These are phyloP conservation scores for Anethum foeniculum DNA, from an alignment of 140 eudicot species.

Conservation along the genomic window DNA sequence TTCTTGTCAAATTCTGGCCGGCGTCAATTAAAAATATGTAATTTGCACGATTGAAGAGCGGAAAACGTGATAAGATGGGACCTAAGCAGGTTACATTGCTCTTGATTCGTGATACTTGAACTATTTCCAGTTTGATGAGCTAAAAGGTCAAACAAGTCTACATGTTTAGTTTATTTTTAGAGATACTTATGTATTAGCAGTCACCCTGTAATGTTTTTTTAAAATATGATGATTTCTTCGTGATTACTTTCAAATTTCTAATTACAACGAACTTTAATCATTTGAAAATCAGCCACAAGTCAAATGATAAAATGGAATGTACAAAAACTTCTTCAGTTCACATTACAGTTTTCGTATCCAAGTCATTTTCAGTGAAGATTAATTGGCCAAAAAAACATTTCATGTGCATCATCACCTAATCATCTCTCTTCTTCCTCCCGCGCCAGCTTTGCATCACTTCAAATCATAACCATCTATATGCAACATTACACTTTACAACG, in stretches of 20 bases:
- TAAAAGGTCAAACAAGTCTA: background rate
- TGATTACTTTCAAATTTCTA: background rate
- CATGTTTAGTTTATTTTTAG: background rate
- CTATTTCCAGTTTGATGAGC: constrained; percentile 1
- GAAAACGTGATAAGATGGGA: background rate
- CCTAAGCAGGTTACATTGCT: background rate
- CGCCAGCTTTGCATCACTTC: background rate
- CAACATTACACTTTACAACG: background rate
- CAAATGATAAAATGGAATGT: constrained; percentile 19
- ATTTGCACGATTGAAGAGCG: background rate
- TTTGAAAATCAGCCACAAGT: background rate
- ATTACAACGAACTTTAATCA: background rate
- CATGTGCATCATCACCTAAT: constrained; percentile 11
- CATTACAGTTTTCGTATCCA: constrained; percentile 22
- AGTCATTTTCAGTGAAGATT: constrained; percentile 16
- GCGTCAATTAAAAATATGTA: background rate
- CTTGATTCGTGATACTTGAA: background rate
- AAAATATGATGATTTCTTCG: background rate
- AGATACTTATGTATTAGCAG: background rate
- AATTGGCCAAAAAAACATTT: background rate
- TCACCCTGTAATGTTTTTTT: background rate
- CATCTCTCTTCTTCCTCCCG: constrained; percentile 1
- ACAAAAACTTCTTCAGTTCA: constrained; percentile 16
- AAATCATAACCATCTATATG: background rate
- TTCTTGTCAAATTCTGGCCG: background rate